A percentile compares a stretch with the other conserved stretches of the same genome.
phyloP scores from a whole-genome alignment of 2,329 filamentous ascomycete genomes.

The Stemphylium vesicarium region DNA sequence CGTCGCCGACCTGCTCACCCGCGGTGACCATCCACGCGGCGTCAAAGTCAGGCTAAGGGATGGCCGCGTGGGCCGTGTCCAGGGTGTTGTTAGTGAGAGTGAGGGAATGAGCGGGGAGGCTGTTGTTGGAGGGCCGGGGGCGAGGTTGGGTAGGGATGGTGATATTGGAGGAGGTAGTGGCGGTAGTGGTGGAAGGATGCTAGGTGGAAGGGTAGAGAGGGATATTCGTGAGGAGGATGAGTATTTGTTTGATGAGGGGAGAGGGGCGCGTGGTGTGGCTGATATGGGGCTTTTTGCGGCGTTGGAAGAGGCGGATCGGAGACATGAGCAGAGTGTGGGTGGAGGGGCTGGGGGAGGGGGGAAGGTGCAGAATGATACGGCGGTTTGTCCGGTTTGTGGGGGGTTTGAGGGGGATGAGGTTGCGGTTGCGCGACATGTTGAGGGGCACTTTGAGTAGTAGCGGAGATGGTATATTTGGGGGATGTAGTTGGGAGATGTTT shows the following conservation, averaged over 20 bases:
- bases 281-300: slow-evolving; percentile 29
- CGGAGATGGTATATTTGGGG: neutral
- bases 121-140: slow-evolving; percentile 31
- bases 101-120: slow-evolving; percentile 33
- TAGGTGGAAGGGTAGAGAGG: slow-evolving; percentile 27
- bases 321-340: slow-evolving; percentile 28
- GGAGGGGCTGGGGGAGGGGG: slow-evolving; percentile 2
- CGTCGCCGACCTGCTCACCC: slow-evolving; percentile 72
- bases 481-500: neutral
- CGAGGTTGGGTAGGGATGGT: slow-evolving; percentile 36
- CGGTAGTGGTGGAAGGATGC: slow-evolving; percentile 18
- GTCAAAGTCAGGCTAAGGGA: slow-evolving; percentile 78
- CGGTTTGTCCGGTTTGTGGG: slow-evolving; percentile 68
- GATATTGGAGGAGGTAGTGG: slow-evolving; percentile 26
- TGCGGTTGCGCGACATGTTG: slow-evolving; percentile 72
- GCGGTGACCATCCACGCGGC: slow-evolving; percentile 76
- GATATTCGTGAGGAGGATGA: slow-evolving; percentile 40
- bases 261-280: neutral
- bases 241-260: slow-evolving; percentile 39
- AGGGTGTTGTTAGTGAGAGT: slow-evolving; percentile 58
- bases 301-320: slow-evolving; percentile 37
- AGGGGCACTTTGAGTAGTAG: slow-evolving; percentile 57
- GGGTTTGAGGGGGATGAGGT: slow-evolving; percentile 71
- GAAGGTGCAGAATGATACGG: slow-evolving; percentile 32
- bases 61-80: slow-evolving; percentile 76